These are phyloP conservation scores for Aaosphaeria pasadenensis DNA, from an alignment of 2,329 filamentous ascomycete genomes.

Conservation along the genomic window DNA sequence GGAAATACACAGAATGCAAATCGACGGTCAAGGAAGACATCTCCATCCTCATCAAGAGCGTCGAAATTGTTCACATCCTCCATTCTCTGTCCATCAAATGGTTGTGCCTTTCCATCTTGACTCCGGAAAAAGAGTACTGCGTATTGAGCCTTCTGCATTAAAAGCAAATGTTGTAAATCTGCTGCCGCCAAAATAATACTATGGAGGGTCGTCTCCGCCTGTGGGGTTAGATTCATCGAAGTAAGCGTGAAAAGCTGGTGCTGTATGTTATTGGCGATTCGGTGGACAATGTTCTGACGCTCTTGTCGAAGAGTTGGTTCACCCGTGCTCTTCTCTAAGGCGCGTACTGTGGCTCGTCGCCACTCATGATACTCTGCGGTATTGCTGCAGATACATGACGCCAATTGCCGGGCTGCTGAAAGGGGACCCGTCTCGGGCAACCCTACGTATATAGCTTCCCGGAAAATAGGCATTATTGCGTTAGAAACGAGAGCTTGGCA, in stretches of 20 bases:
- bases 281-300: slow-evolving; percentile 12
- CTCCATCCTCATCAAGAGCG: slow-evolving; percentile 19
- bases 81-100: slow-evolving; percentile 25
- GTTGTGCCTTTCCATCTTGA: neutral
- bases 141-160: slow-evolving; percentile 31
- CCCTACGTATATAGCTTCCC: slow-evolving; percentile 23
- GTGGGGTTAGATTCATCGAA: slow-evolving; percentile 10
- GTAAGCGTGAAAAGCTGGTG: slow-evolving; percentile 22
- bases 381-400: slow-evolving; percentile 12
- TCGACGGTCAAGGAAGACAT: slow-evolving; percentile 9
- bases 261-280: slow-evolving; percentile 15
- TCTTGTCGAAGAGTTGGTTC: slow-evolving; percentile 8
- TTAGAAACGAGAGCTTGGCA: slow-evolving; percentile 30
- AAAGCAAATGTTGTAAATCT: slow-evolving; percentile 22
- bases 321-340: slow-evolving; percentile 16
- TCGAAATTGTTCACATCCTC: slow-evolving; percentile 28
- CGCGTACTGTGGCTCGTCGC: slow-evolving; percentile 26
- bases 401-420: slow-evolving; percentile 14
- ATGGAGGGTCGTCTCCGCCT: slow-evolving; percentile 15
- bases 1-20: slow-evolving; percentile 31
- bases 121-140: slow-evolving; percentile 20
- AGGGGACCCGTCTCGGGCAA: slow-evolving; percentile 19
- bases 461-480: slow-evolving; percentile 25
- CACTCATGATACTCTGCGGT: slow-evolving; percentile 23
- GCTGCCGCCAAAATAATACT: slow-evolving; percentile 21